Conservation (phyloP, 805 yeast species). For the Vanderwaltozyma polyspora region DNA sequence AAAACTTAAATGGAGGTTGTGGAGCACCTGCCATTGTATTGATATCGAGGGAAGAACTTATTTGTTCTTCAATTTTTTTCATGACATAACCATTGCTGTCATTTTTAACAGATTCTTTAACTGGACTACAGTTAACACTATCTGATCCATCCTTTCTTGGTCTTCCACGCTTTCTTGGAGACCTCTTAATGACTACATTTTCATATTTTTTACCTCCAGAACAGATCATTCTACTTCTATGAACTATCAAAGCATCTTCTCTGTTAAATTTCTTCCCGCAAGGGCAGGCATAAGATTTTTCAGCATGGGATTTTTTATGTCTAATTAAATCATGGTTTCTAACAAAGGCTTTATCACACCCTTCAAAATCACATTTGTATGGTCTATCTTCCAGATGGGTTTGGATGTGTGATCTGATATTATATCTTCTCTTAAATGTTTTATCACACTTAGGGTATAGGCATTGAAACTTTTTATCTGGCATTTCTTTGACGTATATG, state of each 20-base stretch:
- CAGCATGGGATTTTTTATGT: slow-evolving; percentile 79
- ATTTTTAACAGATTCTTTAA: slow-evolving; percentile 13
- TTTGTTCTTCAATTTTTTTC: slow-evolving; percentile 18
- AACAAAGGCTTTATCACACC: slow-evolving; percentile 79
- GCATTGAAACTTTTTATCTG: slow-evolving; percentile 64
- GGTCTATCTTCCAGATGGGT: slow-evolving; percentile 95
- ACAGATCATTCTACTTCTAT: slow-evolving; percentile 69
- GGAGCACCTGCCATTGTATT: background rate
- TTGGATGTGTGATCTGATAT: slow-evolving; percentile 89
- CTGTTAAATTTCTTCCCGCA: slow-evolving; percentile 94
- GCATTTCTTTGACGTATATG: slow-evolving; percentile 70
- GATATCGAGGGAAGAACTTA: slow-evolving; percentile 5
- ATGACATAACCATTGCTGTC: slow-evolving; percentile 12
- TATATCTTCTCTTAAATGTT: slow-evolving; percentile 76
- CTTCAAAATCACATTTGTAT: slow-evolving; percentile 50
- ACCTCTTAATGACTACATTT: slow-evolving; percentile 20
- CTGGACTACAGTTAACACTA: slow-evolving; percentile 16
- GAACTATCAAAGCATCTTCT: slow-evolving; percentile 79
- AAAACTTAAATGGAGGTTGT: background rate
- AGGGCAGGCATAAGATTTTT: slow-evolving; percentile 59
- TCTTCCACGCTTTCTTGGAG: slow-evolving; percentile 21
- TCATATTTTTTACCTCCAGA: slow-evolving; percentile 45
- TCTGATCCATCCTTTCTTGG: slow-evolving; percentile 14
- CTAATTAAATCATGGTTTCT: slow-evolving; percentile 90
- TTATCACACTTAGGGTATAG: slow-evolving; percentile 70